Evolutionary conservation across 179 eudicot species (phyloP), one percentile per base, ranked within the genome.

Genomic region (Amaranthus tricolor): DNA sequence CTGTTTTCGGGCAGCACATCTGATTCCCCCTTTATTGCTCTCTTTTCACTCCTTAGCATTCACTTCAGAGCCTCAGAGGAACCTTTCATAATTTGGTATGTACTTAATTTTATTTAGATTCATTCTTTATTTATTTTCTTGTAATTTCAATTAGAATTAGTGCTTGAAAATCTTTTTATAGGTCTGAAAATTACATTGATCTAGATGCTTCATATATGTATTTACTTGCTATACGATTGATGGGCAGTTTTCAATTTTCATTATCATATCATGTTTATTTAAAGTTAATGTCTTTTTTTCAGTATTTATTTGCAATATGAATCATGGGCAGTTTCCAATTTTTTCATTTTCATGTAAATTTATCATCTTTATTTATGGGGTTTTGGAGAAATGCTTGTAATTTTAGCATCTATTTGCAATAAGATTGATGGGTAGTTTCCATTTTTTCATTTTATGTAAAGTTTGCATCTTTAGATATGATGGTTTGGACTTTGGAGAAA

Each of bases 1-100:
- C 24, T 13, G 40, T 48, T 20, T 51, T 68, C 50, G 19, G 67
- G 60, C n/a, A 58, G 73, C 73, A 76, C 68, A 68, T 70, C 70
- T 50, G 52, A 52, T 66, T 45, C 54, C 12, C 60, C 58, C 52
- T 62, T 53, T 53, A n/a, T 40, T 61, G 15, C 44, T 59, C 50
- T 57, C 51, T 14, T 8, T 69, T 49, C 54, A n/a, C 47, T 43
- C 54, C 61, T 20, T 13, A 21, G 16, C 73, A 59, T 50, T 76
- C 74, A 12, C 24, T 56, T 57, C 56, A 52, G 69, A 17, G n/a
- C 59, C 60, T 24, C 68, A 7, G 10, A n/a, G 5, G 16, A 68
- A 51, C 17, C 51, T 51, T 60, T 61, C 50, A 9, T 13, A 59
- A 5, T 5, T 6, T 11, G 70, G 70, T 65, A 50, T 53, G 75